Conservation (phyloP, 2,329 filamentous ascomycete species). For the Aspergillus nomiae region DNA sequence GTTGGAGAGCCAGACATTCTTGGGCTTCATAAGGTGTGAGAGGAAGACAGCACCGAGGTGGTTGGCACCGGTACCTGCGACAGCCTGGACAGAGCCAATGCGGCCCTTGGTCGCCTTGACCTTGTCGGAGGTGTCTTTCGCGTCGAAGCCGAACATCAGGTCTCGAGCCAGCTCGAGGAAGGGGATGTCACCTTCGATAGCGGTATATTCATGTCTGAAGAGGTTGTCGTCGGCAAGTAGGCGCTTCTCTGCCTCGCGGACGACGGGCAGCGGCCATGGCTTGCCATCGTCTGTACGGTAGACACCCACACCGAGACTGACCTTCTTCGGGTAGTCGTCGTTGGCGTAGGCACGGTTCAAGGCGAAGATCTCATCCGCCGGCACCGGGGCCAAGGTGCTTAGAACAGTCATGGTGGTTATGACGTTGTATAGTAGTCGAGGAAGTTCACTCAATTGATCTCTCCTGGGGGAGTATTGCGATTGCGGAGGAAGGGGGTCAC, state of each 20-base stretch:
- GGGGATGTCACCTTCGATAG: slow-evolving; percentile 80
- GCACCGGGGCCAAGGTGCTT: slow-evolving; percentile 71
- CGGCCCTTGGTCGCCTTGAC: slow-evolving; percentile 41
- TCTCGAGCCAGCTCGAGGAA: slow-evolving; percentile 88
- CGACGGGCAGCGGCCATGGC: slow-evolving; percentile 92
- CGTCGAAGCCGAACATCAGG: slow-evolving; percentile 68
- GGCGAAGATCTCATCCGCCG: slow-evolving; percentile 88
- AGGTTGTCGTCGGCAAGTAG: slow-evolving; percentile 80
- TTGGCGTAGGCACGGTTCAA: slow-evolving; percentile 81
- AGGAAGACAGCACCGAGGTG: slow-evolving; percentile 92
- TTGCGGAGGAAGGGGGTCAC: neutral
- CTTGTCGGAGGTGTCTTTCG: slow-evolving; percentile 51
- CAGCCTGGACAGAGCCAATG: slow-evolving; percentile 79
- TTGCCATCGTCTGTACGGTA: slow-evolving; percentile 92
- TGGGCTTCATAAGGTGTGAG: slow-evolving; percentile 74
- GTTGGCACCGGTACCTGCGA: slow-evolving; percentile 93
- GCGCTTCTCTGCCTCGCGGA: slow-evolving; percentile 75
- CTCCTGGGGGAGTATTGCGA: neutral
- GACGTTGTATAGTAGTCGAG: neutral
- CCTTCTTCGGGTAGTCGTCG: slow-evolving; percentile 72
- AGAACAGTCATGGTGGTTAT: slow-evolving; percentile 31
- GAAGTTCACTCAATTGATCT: neutral
- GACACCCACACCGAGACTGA: slow-evolving; percentile 87
- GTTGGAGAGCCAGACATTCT: slow-evolving; percentile 83
- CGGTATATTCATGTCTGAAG: slow-evolving; percentile 95